Conservation (phyloP, 139 green algal species). For the Asterochloris erici region DNA sequence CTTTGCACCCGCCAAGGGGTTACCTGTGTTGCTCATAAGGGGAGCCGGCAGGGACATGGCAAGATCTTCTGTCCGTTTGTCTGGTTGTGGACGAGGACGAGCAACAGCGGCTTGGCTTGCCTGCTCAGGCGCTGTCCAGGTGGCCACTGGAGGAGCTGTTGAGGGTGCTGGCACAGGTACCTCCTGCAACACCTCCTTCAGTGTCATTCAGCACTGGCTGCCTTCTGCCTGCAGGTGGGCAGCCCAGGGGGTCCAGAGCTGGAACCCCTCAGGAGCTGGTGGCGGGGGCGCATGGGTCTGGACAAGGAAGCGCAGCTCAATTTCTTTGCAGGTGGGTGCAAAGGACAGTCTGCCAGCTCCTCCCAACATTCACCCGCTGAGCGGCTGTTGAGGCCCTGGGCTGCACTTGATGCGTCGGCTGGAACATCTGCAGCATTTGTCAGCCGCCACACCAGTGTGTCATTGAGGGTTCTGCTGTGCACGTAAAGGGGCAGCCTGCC, state of each 20-base stretch:
- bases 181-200: not conserved
- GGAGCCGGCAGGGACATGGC: too few species aligned
- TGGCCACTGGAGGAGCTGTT: not conserved
- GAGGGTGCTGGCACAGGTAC: not conserved
- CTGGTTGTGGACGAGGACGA: not conserved
- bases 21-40: too few species aligned
- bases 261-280: constrained; percentile 25
- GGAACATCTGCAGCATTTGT: not conserved
- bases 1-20: too few species aligned
- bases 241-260: not conserved
- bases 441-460: not conserved
- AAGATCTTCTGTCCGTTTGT: too few species aligned
- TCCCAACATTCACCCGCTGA: not conserved
- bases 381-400: not conserved
- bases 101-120: not conserved
- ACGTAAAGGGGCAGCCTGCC: not conserved
- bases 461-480: not conserved
- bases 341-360: not conserved
- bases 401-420: not conserved
- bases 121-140: too few species aligned
- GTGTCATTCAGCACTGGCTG: not conserved
- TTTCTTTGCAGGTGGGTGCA: constrained; percentile 18
- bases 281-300: constrained; percentile 46
- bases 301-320: constrained; percentile 39
- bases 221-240: not conserved